Evolutionary conservation across 140 eudicot species (phyloP), one percentile per base, ranked within the genome.

Genomic region (Ambrosia hybrid): DNA sequence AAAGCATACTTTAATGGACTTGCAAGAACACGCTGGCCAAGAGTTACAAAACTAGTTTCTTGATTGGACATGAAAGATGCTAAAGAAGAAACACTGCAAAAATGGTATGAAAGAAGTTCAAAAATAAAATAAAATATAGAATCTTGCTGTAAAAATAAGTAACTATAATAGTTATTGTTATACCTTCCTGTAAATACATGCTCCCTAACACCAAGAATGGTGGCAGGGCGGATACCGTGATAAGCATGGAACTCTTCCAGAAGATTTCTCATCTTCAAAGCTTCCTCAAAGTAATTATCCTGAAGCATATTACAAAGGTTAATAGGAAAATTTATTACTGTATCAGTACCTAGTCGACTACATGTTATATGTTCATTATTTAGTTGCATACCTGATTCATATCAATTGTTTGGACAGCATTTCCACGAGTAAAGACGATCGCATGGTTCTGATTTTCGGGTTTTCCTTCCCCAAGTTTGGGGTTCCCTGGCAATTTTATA

Each of bases 181-280:
- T 84, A 89, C 99, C 99, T 94, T 85, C 99, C 99, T 2, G 99
- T 94, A 70, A 94, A 94, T n/a, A 94, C 94, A 86, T 94, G 97
- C 79, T 94, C 99, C 79, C 99, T 86, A 4, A 94, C 99, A 68
- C 99, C 99, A 69, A 94, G 97, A 84, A 94, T 94, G 37, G 96
- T 84, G 34, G 92, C 82, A 33, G 87, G 78, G 62, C 89, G 97
- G 64, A 90, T 83, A 55, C 97, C 99, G 80, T 94, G 95, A 73
- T 91, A 76, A 51, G 81, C 68, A 79, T 86, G 52, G 66, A 94
- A 88, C 74, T 94, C 99, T 79, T 94, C 96, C 33, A 94, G 96
- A 73, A 94, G 99, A 77, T 94, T 94, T 74, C 99, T 86, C 97
- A 94, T 86, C 87, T 94, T 94, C 82, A 94, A 75, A 51, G 99